These are phyloP conservation scores for Tulasnella sp. DNA, from an alignment of 768 basidiomycete species.

Conservation along the genomic window DNA sequence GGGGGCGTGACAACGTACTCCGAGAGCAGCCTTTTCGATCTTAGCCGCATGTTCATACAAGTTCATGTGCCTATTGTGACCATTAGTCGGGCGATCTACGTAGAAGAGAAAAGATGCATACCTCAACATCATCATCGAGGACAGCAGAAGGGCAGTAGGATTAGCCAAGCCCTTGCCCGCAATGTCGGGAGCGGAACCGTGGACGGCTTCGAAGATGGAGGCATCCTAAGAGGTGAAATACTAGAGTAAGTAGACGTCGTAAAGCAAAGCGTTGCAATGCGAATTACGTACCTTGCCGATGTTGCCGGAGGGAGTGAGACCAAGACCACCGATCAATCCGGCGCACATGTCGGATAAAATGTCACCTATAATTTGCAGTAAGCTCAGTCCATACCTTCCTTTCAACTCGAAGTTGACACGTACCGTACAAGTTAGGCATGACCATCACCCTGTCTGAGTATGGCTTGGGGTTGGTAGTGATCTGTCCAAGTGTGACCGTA, in stretches of 20 bases:
- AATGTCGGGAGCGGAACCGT: slow-evolving; percentile 99
- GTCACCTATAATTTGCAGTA: slow-evolving; percentile 45
- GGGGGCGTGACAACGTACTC: slow-evolving; percentile 49
- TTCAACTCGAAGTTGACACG: not conserved
- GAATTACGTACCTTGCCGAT: slow-evolving; percentile 72
- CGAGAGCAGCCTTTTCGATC: slow-evolving; percentile 88
- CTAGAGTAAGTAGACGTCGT: not conserved
- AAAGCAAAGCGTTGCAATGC: slow-evolving; percentile 6
- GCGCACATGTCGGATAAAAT: slow-evolving; percentile 98
- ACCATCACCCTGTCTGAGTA: slow-evolving; percentile 98
- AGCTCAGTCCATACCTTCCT: not conserved
- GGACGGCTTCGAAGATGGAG: slow-evolving; percentile 98
- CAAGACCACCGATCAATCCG: slow-evolving; percentile 95
- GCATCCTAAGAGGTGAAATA: slow-evolving; percentile 60
- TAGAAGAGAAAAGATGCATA: slow-evolving; percentile 38
- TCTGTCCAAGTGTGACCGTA: slow-evolving; percentile 40
- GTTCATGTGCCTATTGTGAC: slow-evolving; percentile 76
- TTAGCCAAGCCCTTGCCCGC: slow-evolving; percentile 95
- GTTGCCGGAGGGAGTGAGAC: slow-evolving; percentile 95
- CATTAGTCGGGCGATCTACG: slow-evolving; percentile 14
- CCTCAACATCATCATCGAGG: slow-evolving; percentile 98
- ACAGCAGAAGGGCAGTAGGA: slow-evolving; percentile 96
- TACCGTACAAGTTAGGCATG: slow-evolving; percentile 94
- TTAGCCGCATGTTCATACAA: slow-evolving; percentile 74
- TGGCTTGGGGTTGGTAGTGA: slow-evolving; percentile 89